Evolutionary conservation across 352 stramenopile species (phyloP).

Genomic region (Phytopythium kandeliae): DNA sequence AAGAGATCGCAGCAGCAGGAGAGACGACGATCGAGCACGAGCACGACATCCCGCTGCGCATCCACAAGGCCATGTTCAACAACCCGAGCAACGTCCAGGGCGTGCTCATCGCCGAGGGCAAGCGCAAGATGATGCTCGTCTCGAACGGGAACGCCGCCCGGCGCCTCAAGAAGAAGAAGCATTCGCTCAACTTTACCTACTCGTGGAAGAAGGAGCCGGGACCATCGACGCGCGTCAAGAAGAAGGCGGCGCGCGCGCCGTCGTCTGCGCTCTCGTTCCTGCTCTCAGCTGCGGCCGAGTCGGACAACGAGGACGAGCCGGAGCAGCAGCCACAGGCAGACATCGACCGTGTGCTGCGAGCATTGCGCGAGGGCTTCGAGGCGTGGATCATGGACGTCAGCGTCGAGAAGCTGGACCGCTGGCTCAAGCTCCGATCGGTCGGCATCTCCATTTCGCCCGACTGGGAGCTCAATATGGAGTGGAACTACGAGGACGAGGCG

Average conservation of each 20-base stretch:
- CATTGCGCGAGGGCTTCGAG: constrained; percentile 34
- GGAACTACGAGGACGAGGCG: constrained; percentile 81
- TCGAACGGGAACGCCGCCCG: constrained; percentile 55
- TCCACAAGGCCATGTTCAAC: constrained; percentile 86
- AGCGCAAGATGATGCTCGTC: constrained; percentile 78
- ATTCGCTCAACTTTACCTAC: constrained; percentile 68
- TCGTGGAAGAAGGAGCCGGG: constrained; percentile 81
- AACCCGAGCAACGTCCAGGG: constrained; percentile 67
- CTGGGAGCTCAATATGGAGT: constrained; percentile 82
- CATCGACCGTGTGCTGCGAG: constrained; percentile 38
- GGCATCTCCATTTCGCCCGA: constrained; percentile 58
- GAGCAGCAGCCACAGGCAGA: constrained; percentile 69
- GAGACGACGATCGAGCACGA: constrained; percentile 32
- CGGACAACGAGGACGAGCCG: constrained; percentile 58
- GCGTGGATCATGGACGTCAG: constrained; percentile 62
- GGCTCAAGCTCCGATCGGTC: constrained; percentile 72
- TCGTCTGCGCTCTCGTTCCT: constrained; percentile 78
- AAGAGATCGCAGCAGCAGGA: constrained; percentile 23
- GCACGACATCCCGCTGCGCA: constrained; percentile 62
- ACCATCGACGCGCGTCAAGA: constrained; percentile 56
- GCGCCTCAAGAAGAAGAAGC: constrained; percentile 85
- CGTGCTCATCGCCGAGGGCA: constrained; percentile 71
- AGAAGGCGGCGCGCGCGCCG: constrained; percentile 52
- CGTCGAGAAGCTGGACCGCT: constrained; percentile 59
- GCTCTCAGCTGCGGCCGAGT: constrained; percentile 62